phyloP scores from a whole-genome alignment of 2,329 filamentous ascomycete species.

The Venturia pyrina region DNA sequence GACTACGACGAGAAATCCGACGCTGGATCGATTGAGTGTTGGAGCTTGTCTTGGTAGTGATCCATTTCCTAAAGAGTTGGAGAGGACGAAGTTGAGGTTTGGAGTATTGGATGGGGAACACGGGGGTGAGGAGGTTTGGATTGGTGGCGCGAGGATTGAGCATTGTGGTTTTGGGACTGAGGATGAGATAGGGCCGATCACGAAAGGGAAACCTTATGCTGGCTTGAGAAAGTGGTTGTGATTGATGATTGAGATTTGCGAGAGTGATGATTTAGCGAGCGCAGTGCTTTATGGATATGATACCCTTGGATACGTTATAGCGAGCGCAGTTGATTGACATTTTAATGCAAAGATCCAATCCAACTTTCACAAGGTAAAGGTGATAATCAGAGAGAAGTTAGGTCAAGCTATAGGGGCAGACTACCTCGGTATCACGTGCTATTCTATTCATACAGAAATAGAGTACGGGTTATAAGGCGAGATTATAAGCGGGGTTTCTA shows the following conservation, averaged over 20 bases:
- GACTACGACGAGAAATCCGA: conserved; percentile 28
- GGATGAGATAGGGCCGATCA: conserved; percentile 28
- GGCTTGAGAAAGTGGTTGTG: conserved; percentile 19
- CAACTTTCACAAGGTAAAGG: no score
- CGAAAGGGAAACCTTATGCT: conserved; percentile 27
- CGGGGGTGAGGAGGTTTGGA: conserved; percentile 15
- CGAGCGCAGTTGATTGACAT: background rate
- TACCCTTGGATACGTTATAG: background rate
- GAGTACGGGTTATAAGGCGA: no score
- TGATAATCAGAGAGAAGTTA: no score
- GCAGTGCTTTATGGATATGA: no score
- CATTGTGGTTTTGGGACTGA: conserved; percentile 29
- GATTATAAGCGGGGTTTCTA: no score
- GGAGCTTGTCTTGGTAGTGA: conserved; percentile 31
- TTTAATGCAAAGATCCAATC: no score
- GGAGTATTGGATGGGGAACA: conserved; percentile 29
- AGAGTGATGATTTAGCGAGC: background rate
- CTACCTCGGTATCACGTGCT: no score
- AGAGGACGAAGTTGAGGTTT: conserved; percentile 27
- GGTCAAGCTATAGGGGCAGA: no score
- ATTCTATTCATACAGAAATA: no score
- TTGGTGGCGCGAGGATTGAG: conserved; percentile 19
- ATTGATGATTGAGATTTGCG: background rate
- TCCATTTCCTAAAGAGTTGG: conserved; percentile 29
- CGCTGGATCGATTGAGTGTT: conserved; percentile 28